phyloP scores from a whole-genome alignment of 148 eudicot species.

The Suaeda aralocaspica region DNA sequence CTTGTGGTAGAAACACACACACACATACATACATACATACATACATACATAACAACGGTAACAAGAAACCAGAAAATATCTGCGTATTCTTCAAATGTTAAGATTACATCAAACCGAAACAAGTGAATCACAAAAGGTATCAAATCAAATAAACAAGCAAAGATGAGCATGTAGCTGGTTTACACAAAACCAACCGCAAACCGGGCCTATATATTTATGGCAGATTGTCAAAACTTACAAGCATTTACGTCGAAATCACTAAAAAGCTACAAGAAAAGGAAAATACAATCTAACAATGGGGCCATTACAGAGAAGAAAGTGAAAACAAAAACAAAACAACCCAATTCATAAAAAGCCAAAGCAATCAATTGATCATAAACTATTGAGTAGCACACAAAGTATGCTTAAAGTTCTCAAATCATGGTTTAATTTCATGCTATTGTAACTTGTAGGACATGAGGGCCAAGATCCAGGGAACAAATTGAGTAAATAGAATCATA shows the following conservation, averaged over 20 bases:
- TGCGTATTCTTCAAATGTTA: too few species aligned
- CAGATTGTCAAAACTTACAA: constrained; percentile 5
- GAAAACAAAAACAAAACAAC: neutral
- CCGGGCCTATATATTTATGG: constrained; percentile 8
- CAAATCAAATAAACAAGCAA: neutral
- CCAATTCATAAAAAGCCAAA: constrained; percentile 9
- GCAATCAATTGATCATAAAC: constrained; percentile 21
- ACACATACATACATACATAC: too few species aligned
- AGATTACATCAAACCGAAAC: neutral
- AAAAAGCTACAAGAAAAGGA: constrained; percentile 3
- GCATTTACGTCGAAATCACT: neutral
- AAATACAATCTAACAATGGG: constrained; percentile 7
- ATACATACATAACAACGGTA: neutral
- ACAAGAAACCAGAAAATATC: neutral
- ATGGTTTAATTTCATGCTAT: constrained; percentile 16
- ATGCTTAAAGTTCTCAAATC: constrained; percentile 19
- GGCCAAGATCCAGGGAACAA: constrained; percentile 19
- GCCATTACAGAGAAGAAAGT: constrained; percentile 11
- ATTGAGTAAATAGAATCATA: constrained; percentile 19
- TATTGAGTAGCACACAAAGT: constrained; percentile 16
- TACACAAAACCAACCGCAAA: neutral
- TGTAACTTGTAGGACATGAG: constrained; percentile 16
- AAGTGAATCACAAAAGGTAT: neutral
- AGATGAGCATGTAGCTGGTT: constrained; percentile 18
- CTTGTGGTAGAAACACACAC: neutral